Evolutionary conservation across 805 yeast genomes (phyloP).

Genomic region (Cyberlindnera suaveolens): DNA sequence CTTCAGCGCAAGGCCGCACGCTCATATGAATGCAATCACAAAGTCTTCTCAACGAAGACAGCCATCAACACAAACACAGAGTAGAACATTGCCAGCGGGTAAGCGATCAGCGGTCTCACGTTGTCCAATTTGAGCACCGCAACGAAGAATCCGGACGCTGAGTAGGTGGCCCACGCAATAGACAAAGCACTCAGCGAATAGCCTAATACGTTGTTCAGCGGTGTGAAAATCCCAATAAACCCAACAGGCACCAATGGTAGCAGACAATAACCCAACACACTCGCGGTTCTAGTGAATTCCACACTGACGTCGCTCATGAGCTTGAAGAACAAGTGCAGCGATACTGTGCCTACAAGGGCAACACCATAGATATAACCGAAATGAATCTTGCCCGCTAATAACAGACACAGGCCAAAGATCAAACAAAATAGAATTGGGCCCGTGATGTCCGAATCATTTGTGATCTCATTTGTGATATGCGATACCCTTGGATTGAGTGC

Average conservation of each 20-base stretch:
- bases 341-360: slow-evolving; percentile 82
- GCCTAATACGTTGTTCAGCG: slow-evolving; percentile 70
- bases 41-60: slow-evolving; percentile 50
- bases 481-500: slow-evolving; percentile 65
- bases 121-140: slow-evolving; percentile 76
- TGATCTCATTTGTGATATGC: slow-evolving; percentile 58
- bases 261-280: slow-evolving; percentile 90
- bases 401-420: slow-evolving; percentile 73
- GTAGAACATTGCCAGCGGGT: slow-evolving; percentile 88
- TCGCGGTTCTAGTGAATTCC: slow-evolving; percentile 68
- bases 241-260: slow-evolving; percentile 80
- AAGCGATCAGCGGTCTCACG: slow-evolving; percentile 86
- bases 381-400: slow-evolving; percentile 89
- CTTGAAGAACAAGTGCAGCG: slow-evolving; percentile 79
- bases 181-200: slow-evolving; percentile 60
- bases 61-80: slow-evolving; percentile 95
- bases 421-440: slow-evolving; percentile 91
- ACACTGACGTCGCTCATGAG: slow-evolving; percentile 66
- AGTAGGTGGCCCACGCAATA: slow-evolving; percentile 85
- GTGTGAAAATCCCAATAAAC: slow-evolving; percentile 52
- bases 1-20: too few relatives aligned
- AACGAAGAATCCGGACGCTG: slow-evolving; percentile 90
- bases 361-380: slow-evolving; percentile 97
- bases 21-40: not conserved
- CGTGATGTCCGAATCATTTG: slow-evolving; percentile 88